These are phyloP conservation scores for Penicillium sclerotigenum DNA, from an alignment of 2,329 filamentous ascomycete genomes.

Conservation along the genomic window DNA sequence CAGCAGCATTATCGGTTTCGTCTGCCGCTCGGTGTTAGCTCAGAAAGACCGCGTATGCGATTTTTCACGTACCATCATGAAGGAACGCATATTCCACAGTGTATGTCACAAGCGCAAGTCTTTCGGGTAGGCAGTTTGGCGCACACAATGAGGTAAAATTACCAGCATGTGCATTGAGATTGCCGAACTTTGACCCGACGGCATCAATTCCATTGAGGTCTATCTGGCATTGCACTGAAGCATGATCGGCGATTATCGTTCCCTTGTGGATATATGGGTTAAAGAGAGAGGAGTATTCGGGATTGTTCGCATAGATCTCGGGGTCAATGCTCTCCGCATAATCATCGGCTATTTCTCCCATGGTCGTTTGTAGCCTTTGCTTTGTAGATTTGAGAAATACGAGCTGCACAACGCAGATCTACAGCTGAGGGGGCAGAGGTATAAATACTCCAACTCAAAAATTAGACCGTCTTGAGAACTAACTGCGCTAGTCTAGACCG, in stretches of 20 bases:
- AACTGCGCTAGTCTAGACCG: not conserved
- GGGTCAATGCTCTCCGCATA: not conserved
- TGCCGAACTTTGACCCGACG: not conserved
- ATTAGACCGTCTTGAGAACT: not conserved
- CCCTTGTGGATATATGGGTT: not conserved
- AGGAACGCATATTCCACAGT: not conserved
- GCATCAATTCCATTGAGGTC: not conserved
- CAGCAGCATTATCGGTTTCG: not conserved
- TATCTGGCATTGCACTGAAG: not conserved
- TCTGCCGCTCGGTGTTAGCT: not conserved
- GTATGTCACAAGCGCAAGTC: not conserved
- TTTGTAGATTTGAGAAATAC: not conserved
- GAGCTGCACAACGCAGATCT: not conserved
- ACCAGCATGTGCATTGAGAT: not conserved
- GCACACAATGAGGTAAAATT: not conserved
- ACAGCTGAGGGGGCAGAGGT: not conserved
- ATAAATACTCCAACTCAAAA: not conserved
- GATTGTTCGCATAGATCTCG: not conserved
- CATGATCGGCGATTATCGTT: not conserved
- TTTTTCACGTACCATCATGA: not conserved
- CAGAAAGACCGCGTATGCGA: too few species aligned
- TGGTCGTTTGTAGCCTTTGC: not conserved
- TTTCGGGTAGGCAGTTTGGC: not conserved
- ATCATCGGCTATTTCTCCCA: not conserved
- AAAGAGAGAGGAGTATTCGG: not conserved